Evolutionary conservation across 176 grass and related monocot genomes (phyloP).

Genomic region (Carex scoparia): DNA sequence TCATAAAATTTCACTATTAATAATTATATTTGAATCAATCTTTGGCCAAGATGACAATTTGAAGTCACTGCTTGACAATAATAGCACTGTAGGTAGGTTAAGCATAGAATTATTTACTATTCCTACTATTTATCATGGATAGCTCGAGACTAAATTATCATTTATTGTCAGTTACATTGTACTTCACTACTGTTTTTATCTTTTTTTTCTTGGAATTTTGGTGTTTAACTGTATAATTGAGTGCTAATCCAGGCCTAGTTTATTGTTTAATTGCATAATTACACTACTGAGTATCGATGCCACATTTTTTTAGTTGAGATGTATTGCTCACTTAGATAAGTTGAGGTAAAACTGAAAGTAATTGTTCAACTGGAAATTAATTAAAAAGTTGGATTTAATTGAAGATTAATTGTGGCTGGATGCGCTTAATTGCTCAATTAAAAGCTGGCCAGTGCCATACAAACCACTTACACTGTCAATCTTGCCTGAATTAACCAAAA

Average conservation of each 20-base stretch:
- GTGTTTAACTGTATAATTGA: not conserved
- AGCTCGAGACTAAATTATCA: too few relatives aligned
- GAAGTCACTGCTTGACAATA: not conserved
- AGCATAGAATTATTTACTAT: not conserved
- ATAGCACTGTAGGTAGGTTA: not conserved
- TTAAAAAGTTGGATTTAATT: not conserved
- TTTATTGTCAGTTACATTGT: not conserved
- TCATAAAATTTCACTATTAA: not conserved
- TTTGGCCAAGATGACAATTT: not conserved
- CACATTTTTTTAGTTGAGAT: not conserved
- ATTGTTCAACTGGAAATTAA: not conserved
- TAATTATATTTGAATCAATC: not conserved
- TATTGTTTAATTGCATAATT: not conserved
- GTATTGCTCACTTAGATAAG: not conserved
- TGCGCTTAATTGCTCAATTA: not conserved
- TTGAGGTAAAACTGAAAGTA: not conserved
- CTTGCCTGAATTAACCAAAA: not conserved
- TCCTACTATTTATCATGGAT: not conserved
- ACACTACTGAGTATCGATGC: not conserved
- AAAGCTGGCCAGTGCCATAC: conserved; percentile 7
- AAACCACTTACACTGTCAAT: not conserved
- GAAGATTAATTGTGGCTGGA: not conserved
- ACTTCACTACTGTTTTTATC: not conserved
- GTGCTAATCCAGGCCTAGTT: not conserved
- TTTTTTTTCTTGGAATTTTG: not conserved